Evolutionary conservation across 306 rosid species (phyloP).

Genomic region (Pterocarpus santalinus): DNA sequence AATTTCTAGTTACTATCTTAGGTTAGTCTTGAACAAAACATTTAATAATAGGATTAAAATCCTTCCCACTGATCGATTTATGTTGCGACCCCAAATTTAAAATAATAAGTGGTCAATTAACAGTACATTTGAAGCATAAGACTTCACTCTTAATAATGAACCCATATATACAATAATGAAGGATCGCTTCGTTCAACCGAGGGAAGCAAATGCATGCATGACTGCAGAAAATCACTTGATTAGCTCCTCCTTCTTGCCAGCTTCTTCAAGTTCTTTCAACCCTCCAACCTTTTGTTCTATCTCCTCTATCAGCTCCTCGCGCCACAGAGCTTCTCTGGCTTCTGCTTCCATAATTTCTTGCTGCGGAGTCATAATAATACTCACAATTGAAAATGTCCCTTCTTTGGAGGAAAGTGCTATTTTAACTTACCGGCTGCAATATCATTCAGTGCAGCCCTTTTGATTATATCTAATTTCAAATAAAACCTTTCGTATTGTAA

Average conservation of each 20-base stretch:
- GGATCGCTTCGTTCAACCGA: not conserved
- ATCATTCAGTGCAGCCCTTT: not conserved
- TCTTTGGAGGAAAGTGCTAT: not conserved
- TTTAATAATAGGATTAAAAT: not conserved
- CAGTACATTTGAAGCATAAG: constrained; percentile 24
- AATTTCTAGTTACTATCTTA: no score
- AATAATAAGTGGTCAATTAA: not conserved
- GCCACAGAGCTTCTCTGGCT: constrained; percentile 81
- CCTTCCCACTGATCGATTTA: not conserved
- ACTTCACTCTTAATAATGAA: not conserved
- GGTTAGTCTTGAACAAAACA: no score
- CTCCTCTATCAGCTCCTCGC: constrained; percentile 90
- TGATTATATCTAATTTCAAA: not conserved
- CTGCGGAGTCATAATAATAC: constrained; percentile 54
- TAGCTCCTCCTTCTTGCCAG: constrained; percentile 65
- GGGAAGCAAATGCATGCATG: not conserved
- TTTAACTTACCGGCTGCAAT: no score
- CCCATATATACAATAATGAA: constrained; percentile 27
- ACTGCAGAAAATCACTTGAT: constrained; percentile 41
- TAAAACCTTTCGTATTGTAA: not conserved
- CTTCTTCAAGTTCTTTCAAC: constrained; percentile 80
- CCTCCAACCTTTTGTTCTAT: constrained; percentile 90
- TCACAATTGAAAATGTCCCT: not conserved
- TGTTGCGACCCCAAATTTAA: not conserved
- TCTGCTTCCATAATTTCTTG: constrained; percentile 84